Evolutionary conservation across 768 basidiomycete species (phyloP).

Genomic region (Strobilomyces dryophilus): DNA sequence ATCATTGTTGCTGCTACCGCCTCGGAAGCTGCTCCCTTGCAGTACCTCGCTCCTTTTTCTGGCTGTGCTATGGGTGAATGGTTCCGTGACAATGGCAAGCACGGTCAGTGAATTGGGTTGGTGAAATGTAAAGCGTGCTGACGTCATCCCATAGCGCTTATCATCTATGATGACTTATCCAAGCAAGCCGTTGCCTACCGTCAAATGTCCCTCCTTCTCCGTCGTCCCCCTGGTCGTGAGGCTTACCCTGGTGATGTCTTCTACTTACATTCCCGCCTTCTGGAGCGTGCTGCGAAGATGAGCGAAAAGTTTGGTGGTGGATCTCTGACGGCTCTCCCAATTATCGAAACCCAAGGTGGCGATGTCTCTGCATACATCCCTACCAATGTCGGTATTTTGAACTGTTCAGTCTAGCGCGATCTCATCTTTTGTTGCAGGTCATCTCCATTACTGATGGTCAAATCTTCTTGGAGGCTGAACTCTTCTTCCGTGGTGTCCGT

Average conservation of each 20-base stretch:
- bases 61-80: conserved; percentile 99
- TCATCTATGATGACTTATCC: conserved; percentile 99
- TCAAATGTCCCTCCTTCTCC: conserved; percentile 99
- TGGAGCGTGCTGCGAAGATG: conserved; percentile 99
- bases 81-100: conserved; percentile 99
- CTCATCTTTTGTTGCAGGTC: conserved; percentile 50
- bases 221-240: conserved; percentile 99
- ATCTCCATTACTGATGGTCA: conserved; percentile 99
- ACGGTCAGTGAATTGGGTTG: conserved; percentile 54
- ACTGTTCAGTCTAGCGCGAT: background rate
- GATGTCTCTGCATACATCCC: conserved; percentile 99
- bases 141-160: conserved; percentile 58
- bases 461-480: conserved; percentile 99
- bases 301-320: conserved; percentile 98
- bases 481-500: conserved; percentile 99
- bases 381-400: conserved; percentile 59
- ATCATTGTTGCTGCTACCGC: conserved; percentile 99
- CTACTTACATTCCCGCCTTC: conserved; percentile 99
- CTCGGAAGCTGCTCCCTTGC: conserved; percentile 97
- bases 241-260: conserved; percentile 99
- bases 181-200: conserved; percentile 99
- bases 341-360: conserved; percentile 99
- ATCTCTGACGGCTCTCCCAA: conserved; percentile 96
- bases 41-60: conserved; percentile 99
- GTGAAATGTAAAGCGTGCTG: conserved; percentile 4